These are phyloP conservation scores for Xylaria digitata DNA, from an alignment of 2,329 filamentous ascomycete species.

Conservation along the genomic window DNA sequence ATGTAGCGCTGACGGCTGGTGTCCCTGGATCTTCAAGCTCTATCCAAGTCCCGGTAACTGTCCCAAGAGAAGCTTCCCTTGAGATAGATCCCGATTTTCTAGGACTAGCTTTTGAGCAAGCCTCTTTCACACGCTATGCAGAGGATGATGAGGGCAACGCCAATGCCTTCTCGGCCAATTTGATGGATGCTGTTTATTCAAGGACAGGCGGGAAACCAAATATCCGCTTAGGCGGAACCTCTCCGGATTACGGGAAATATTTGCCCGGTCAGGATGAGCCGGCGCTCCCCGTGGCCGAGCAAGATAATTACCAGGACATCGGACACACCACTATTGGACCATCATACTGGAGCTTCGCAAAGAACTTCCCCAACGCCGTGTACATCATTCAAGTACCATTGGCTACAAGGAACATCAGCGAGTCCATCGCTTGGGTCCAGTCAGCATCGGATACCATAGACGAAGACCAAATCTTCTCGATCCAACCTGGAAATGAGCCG, in stretches of 20 bases:
- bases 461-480: conserved; percentile 51
- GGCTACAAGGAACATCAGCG: conserved; percentile 52
- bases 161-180: conserved; percentile 52
- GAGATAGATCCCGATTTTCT: conserved; percentile 47
- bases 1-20: conserved; percentile 36
- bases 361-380: conserved; percentile 49
- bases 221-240: conserved; percentile 53
- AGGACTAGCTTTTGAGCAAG: conserved; percentile 51
- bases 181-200: conserved; percentile 50
- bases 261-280: conserved; percentile 48
- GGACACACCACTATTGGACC: conserved; percentile 52
- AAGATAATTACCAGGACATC: conserved; percentile 51
- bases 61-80: conserved; percentile 38
- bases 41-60: conserved; percentile 36
- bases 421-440: conserved; percentile 51
- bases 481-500: conserved; percentile 53
- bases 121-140: conserved; percentile 52
- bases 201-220: conserved; percentile 52
- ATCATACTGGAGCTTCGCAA: conserved; percentile 50
- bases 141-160: conserved; percentile 47
- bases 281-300: conserved; percentile 50
- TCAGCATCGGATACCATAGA: conserved; percentile 48
- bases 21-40: conserved; percentile 37
- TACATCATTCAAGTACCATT: conserved; percentile 54
- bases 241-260: conserved; percentile 52